Percentiles rank a stretch among this genome's conserved stretches.
These are phyloP conservation scores for Strobilomyces dryophilus DNA, from an alignment of 768 basidiomycete species.

Conservation along the genomic window DNA sequence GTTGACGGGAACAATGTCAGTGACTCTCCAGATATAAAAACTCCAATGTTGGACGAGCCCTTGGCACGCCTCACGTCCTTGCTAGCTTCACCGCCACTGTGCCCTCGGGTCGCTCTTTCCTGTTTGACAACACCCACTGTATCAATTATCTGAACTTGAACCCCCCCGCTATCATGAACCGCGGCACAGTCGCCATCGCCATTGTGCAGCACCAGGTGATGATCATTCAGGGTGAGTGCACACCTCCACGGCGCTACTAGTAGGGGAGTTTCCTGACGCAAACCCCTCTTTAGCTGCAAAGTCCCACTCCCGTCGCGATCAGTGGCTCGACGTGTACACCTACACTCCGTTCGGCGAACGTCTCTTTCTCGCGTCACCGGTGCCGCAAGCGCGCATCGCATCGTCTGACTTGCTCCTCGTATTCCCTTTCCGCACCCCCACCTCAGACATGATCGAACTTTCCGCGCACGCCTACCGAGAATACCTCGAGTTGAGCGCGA, in stretches of 20 bases:
- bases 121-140: conserved; percentile 2
- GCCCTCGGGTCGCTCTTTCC: conserved; percentile 4
- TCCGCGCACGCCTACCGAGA: conserved; percentile 55
- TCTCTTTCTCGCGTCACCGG: conserved; percentile 57
- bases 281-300: conserved; percentile 43
- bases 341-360: conserved; percentile 62
- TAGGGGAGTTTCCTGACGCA: conserved; percentile 2
- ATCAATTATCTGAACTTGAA: conserved; percentile 16
- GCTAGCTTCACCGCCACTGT: background rate
- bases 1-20: background rate
- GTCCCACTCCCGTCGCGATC: conserved; percentile 51
- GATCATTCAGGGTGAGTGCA: conserved; percentile 56
- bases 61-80: background rate
- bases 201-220: conserved; percentile 64
- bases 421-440: conserved; percentile 36
- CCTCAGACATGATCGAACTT: conserved; percentile 60
- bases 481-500: conserved; percentile 50
- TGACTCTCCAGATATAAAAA: conserved; percentile 19
- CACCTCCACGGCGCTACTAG: background rate
- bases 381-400: conserved; percentile 60
- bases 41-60: background rate
- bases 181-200: conserved; percentile 64
- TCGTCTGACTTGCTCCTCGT: conserved; percentile 55
- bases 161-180: conserved; percentile 36
- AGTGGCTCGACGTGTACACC: conserved; percentile 61